Evolutionary conservation across 2,329 filamentous ascomycete species (phyloP), one percentile per base, ranked within the genome.

Genomic region (Colletotrichum abscissum): DNA sequence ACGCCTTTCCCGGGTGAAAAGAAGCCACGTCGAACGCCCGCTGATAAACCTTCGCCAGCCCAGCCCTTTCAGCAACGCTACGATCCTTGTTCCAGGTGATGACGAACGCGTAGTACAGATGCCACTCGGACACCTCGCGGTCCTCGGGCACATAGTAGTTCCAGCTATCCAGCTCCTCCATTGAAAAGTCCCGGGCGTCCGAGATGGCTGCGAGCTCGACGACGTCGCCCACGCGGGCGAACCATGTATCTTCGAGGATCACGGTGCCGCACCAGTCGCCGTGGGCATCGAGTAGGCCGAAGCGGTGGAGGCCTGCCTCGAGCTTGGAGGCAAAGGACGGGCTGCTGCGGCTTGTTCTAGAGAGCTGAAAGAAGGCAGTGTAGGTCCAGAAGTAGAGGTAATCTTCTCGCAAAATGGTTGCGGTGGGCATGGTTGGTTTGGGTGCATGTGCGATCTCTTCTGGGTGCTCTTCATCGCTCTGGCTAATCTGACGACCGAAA

Each of bases 21-120:
- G 63, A 58, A 22, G 63, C 63, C 24, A 58, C 3, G 24, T 66
- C 35, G 28, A 58, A 66, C 2, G 63, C 54, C 33, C 63, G 54
- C 35, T 30, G 52, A 35, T 66, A 58, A 6, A 58, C 46, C 35
- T 58, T 49, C 8, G 54, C 54, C 24, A 66, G 5, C 52, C 63
- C 52, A 30, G 22, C 33, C 33, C 63, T 35, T 24, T 64, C n/a
- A 2, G 62, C 62, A 14, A 54, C 9, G 5, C 19, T 12, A 8
- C 12, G 28, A 2, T 33, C 19, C 16, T 58, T 12, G 19, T 58
- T 30, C 55, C 19, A 58, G n/a, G 33, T 30, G 24, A 58, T 58
- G 7, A 14, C 8, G 19, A 58, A 58, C 16, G 55, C 28, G 55
- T 58, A 58, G 28, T 35, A 22, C 9, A 58, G 55, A 11, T 33